Evolutionary conservation across 1,284 basidiomycete species (phyloP), one percentile per base, ranked within the genome.

Genomic region (Ustilago nuda): DNA sequence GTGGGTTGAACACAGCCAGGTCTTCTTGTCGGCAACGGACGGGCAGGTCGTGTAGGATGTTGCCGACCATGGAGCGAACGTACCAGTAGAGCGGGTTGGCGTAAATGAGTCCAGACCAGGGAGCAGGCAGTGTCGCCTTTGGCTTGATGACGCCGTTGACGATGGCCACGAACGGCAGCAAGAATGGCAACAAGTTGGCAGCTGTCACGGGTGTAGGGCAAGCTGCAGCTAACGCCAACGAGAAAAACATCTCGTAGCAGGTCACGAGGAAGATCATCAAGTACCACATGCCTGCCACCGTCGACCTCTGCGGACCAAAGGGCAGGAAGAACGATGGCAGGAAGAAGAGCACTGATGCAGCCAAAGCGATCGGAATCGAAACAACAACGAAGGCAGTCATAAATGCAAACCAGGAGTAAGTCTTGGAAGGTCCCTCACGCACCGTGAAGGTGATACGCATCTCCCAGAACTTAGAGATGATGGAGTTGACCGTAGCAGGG

Each of bases 91-190:
- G 66, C 2, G 83, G 83, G 51, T 80, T 82, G 52, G 76, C 55
- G 23, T 69, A 79, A 67, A 78, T 81, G 56, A 84, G 65, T 30
- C 70, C 79, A 0, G 55, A 55, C 81, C 78, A 85, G 17, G 79
- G 82, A 13, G 56, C 56, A 9, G 80, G 80, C 41, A 85, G 71
- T 52, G 65, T 61, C 9, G 66, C 11, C 13, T 76, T 76, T 8
- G 83, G 83, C 41, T 82, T 76, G 41, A 85, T 81, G 65, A 85
- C 81, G 52, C 83, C 83, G 51, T 81, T 81, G 67, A 79, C 87
- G 54, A 88, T 83, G 37, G 86, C 82, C 59, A 86, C 72, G 46
- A 85, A 82, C 9, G 83, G 80, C 41, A 85, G 78, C 54, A 84
- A 70, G 62, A 84, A 83, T 0, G 83, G 83, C n/a, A 85, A 71